Evolutionary conservation across 2,329 filamentous ascomycete species (phyloP), one percentile per base, ranked within the genome.

Genomic region (Aphanoascus verrucosus): DNA sequence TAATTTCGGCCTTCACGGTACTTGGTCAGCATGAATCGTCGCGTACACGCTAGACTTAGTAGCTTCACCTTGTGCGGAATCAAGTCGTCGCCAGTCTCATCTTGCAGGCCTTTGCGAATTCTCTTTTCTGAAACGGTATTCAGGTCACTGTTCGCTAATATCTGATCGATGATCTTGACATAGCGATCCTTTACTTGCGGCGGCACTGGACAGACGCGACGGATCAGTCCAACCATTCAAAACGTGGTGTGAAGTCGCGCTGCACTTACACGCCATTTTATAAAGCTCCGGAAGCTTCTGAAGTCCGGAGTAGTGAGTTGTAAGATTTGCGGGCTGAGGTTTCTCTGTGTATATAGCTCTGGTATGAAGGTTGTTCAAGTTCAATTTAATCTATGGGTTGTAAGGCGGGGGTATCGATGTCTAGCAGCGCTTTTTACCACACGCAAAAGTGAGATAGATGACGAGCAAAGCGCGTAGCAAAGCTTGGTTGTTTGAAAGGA

Each of bases 121-220:
- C 75, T 74, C 69, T 84, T 84, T 56, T 80, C 79, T 35, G 81
- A 82, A 58, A 84, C 78, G 52, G 79, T 83, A 58, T 79, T 79
- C 31, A 84, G 71, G 61, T 84, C 81, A 63, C 79, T 80, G 52
- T 69, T 69, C 43, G 74, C 74, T 49, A 84, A 72, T 60, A 84
- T 84, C 32, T 72, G 71, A 66, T 84, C 82, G 60, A 84, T 84
- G 64, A 83, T 80, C 61, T 69, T 69, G 43, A 75, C 72, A 65
- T 81, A 81, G 50, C 69, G 69, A 50, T 70, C 69, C 65, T 73
- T 71, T 45, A 72, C 63, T 56, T 77, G 74, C 35, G 72, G 62
- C 35, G 77, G 68, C 56, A 81, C 75, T 77, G 61, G 60, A 56
- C 12, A 35, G 49, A 50, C 49, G 53, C 40, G 38, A 54, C 17